Percentiles rank a stretch among this genome's conserved stretches.
Evolutionary conservation across 2,329 filamentous ascomycete species (phyloP).

Genomic region (Hypoxylon sp.): DNA sequence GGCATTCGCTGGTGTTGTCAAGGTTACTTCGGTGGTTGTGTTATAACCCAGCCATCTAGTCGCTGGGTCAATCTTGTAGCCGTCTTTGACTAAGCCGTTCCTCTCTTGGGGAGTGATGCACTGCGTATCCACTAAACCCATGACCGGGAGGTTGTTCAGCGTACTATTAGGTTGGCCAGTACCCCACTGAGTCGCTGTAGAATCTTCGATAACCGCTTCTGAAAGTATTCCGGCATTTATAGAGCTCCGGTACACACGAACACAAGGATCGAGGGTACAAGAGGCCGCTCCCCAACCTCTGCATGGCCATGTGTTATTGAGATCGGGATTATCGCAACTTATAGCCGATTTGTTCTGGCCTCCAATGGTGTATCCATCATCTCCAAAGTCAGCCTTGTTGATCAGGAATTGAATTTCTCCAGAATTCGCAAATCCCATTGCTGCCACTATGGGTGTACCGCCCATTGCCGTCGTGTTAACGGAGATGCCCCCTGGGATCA

Average conservation of each 20-base stretch:
- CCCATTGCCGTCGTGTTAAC: not conserved
- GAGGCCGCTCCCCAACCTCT: constrained; percentile 14
- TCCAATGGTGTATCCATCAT: not conserved
- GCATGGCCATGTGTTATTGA: constrained; percentile 9
- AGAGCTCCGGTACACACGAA: constrained; percentile 18
- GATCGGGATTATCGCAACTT: not conserved
- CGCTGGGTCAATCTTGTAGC: not conserved
- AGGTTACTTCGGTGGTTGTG: not conserved
- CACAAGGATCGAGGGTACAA: constrained; percentile 15
- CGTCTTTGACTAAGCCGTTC: not conserved
- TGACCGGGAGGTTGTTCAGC: not conserved
- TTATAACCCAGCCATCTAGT: constrained; percentile 8
- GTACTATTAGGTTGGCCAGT: not conserved
- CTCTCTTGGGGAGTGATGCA: constrained; percentile 10
- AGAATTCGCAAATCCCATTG: not conserved
- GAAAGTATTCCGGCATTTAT: constrained; percentile 10
- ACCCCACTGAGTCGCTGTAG: not conserved
- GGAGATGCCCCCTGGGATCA: not conserved
- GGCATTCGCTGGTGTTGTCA: constrained; percentile 1
- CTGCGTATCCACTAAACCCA: not conserved
- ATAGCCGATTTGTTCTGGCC: not conserved
- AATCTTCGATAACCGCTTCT: not conserved
- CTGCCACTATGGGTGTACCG: not conserved
- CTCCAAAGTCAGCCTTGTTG: not conserved
- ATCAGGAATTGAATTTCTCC: constrained; percentile 2